phyloP scores from a whole-genome alignment of 129 eudicot species.

The Artemisia argyi region DNA sequence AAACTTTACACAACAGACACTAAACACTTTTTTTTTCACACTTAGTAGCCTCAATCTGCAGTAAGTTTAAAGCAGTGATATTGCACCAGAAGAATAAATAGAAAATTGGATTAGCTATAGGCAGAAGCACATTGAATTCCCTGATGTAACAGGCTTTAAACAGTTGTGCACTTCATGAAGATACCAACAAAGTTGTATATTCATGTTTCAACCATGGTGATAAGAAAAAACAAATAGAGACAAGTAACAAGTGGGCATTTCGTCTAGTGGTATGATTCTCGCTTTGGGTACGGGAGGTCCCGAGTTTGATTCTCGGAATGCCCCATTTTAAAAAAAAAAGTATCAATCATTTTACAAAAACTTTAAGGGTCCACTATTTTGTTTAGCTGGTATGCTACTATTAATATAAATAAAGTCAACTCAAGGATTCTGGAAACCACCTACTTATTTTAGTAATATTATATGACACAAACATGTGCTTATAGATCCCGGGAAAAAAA shows the following conservation, averaged over 20 bases:
- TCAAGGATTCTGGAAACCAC: no score
- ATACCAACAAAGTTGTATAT: not conserved
- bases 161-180: not conserved
- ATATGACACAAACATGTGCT: slow-evolving; percentile 6
- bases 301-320: no score
- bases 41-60: no score
- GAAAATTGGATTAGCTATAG: not conserved
- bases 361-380: not conserved
- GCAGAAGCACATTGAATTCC: not conserved
- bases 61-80: no score
- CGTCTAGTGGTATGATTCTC: slow-evolving; percentile 99
- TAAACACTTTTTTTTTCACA: no score
- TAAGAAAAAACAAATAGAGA: not conserved
- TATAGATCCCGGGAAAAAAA: not conserved
- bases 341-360: not conserved
- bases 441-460: no score
- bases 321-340: no score
- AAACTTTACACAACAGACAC: no score
- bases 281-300: slow-evolving; percentile 71
- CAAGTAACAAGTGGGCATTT: slow-evolving; percentile 55
- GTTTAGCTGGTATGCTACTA: no score
- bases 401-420: no score
- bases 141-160: not conserved
- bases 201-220: not conserved
- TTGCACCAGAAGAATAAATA: not conserved